Evolutionary conservation across 768 basidiomycete species (phyloP), one percentile per base, ranked within the genome.

Genomic region (Gyrodon lividus): DNA sequence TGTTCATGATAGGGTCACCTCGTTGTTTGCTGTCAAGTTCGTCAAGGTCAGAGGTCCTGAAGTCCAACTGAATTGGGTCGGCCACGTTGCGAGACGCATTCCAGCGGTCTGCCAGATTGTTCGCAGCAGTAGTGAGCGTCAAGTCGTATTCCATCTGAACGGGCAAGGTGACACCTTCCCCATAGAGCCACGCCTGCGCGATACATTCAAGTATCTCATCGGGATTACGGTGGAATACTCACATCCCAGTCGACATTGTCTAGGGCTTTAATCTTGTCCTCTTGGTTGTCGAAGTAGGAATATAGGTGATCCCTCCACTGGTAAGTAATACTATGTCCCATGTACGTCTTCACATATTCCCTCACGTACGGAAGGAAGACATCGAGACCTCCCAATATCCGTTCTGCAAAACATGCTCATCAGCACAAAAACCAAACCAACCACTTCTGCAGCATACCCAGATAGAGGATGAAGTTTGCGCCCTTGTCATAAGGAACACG

Each of bases 401-500:
- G 69, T 59, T 84, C 79, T 79, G 56, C 24, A 6, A 38, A 14
- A 17, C n/a, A 20, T 20, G 7, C 7, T 20, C 2, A 4, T 56
- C 37, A 47, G 26, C 17, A 24, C 12, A 16, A 7, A 5, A 8
- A 5, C 10, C 16, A 12, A 3, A 6, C 5, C 3, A 6, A 17
- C 5, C 19, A 12, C 33, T 2, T 10, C 37, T 48, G 0, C 10
- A 34, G 42, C 76, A 52, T 49, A 89, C 89, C 94, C 19, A 98
- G 77, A 64, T 90, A 78, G 16, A 95, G 78, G 14, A 98, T 73
- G 59, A 98, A 81, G 65, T 93, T 96, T 6, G 90, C 79, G 22
- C 96, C 95, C 72, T 96, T 91, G 66, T 89, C 89, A 58, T 97
- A 97, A 2, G 95, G 89, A 42, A 97, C 75, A 45, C 75, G 65